Conservation (phyloP, 139 green algal genomes). For the Chlamydomonas incerta region DNA sequence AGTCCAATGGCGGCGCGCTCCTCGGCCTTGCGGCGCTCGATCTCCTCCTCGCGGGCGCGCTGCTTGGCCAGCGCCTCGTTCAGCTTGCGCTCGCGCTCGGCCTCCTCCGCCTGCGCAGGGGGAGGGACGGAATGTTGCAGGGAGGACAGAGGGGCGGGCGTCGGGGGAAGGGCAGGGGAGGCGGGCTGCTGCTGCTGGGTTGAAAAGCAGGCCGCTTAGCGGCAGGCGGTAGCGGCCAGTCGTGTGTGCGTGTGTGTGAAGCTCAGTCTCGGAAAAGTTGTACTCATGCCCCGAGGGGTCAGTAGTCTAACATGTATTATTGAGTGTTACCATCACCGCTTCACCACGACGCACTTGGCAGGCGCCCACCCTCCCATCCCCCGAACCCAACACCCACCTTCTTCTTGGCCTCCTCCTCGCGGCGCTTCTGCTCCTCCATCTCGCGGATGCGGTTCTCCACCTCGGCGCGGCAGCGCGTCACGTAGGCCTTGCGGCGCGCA, state of each 20-base stretch:
- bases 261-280: constrained; percentile 6
- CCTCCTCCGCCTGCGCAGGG: constrained; percentile 55
- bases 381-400: not conserved
- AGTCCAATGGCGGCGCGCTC: constrained; percentile 37
- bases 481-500: constrained; percentile 81
- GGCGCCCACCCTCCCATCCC: too few relatives aligned
- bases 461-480: constrained; percentile 73
- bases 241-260: not conserved
- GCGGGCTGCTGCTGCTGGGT: too few relatives aligned
- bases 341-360: too few relatives aligned
- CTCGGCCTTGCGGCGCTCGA: constrained; percentile 65
- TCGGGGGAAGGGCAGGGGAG: too few relatives aligned
- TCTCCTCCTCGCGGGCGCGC: constrained; percentile 65
- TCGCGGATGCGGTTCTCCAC: constrained; percentile 65
- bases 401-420: constrained; percentile 65
- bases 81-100: constrained; percentile 69
- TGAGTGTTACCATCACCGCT: not conserved
- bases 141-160: too few relatives aligned
- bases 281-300: constrained; percentile 7
- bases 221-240: too few relatives aligned
- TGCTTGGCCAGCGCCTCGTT: constrained; percentile 66
- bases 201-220: too few relatives aligned
- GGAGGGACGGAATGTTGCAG: not conserved
- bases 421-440: constrained; percentile 55
- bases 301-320: constrained; percentile 29